Base-by-base conservation (phyloP, 139 green algal species). In the Nannochloris sp. region DNA sequence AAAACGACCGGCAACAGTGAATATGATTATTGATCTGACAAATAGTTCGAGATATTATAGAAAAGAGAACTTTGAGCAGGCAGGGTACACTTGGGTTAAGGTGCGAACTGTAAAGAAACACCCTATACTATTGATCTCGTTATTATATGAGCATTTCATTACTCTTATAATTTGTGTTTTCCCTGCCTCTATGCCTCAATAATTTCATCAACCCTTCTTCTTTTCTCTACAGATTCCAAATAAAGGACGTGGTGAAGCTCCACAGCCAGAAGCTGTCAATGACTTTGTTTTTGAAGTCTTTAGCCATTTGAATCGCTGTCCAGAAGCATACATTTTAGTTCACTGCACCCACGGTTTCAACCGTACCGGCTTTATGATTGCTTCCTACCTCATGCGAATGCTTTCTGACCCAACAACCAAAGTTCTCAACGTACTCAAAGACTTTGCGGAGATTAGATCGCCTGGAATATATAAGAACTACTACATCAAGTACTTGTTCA, bases 311-410 rank as follows among this genome's bases (percentile, higher is more conserved):
- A 36, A 66, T 33, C 2, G 55, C 37, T 34, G 35, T 27, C 68
- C 60, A 12, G 15, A 55, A 6, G 56, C 54, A 31, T 45, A 60
- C 36, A 62, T 79, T 9, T 46, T 97, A 7, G 84, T 99, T 35
- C 93, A 99, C 80, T 99, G 93, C 86, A 99, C 93, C 39, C 93
- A 99, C 65, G 93, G 93, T 54, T 96, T 92, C 83, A 99, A 99
- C 76, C 80, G 93, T 53, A 97, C 92, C 32, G 87, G 92, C 3
- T 91, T 73, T 67, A 85, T 92, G 76, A 80, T 92, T 38, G 70
- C 65, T 15, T 76, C 76, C 34, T 83, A 74, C 36, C 63, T 92
- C 35, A 54, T 85, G 53, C 68, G 85, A 37, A 36, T 68, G 3
- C 14, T 67, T 23, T 58, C 55, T 35, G 15, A 65, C 23, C 27